A percentile compares a stretch with the other conserved stretches of the same genome.
Conservation (phyloP, 2,329 filamentous ascomycete species). For the Penicillium sp. region DNA sequence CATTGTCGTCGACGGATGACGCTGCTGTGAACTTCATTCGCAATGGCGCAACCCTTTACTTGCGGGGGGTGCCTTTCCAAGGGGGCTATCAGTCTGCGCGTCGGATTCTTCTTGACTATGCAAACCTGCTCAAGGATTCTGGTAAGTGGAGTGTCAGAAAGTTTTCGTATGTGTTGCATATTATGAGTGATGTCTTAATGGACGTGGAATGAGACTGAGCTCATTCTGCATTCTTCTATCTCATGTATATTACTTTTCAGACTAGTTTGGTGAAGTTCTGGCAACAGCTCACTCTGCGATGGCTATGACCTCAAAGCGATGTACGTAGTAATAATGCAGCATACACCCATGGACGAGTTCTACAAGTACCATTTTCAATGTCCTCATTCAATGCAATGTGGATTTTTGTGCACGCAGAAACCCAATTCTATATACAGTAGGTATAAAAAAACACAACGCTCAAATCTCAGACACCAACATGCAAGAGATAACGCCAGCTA, state of each 20-base stretch:
- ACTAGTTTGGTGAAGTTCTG: too few relatives aligned
- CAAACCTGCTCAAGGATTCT: constrained; percentile 52
- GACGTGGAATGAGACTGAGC: constrained; percentile 32
- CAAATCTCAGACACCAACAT: too few relatives aligned
- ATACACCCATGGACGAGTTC: too few relatives aligned
- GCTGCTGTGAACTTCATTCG: constrained; percentile 47
- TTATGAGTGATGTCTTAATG: constrained; percentile 52
- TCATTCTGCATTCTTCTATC: too few relatives aligned
- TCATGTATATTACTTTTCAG: background rate
- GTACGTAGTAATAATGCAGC: too few relatives aligned
- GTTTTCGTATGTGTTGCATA: constrained; percentile 53
- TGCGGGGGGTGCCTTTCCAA: constrained; percentile 49
- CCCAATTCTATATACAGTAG: constrained; percentile 2
- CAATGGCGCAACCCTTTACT: constrained; percentile 48
- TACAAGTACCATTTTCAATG: too few relatives aligned
- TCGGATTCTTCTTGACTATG: constrained; percentile 52
- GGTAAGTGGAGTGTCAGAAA: constrained; percentile 52
- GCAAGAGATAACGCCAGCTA: too few relatives aligned
- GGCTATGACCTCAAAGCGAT: too few relatives aligned
- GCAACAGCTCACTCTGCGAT: too few relatives aligned
- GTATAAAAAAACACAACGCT: too few relatives aligned
- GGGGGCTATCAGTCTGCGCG: constrained; percentile 53
- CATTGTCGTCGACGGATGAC: constrained; percentile 31
- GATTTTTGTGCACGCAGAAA: too few relatives aligned
- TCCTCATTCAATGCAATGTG: background rate